A percentile compares a stretch with the other conserved stretches of the same genome.
These are phyloP conservation scores for Triticum dicoccoides DNA, from an alignment of 176 grass and related monocot species.

Conservation along the genomic window DNA sequence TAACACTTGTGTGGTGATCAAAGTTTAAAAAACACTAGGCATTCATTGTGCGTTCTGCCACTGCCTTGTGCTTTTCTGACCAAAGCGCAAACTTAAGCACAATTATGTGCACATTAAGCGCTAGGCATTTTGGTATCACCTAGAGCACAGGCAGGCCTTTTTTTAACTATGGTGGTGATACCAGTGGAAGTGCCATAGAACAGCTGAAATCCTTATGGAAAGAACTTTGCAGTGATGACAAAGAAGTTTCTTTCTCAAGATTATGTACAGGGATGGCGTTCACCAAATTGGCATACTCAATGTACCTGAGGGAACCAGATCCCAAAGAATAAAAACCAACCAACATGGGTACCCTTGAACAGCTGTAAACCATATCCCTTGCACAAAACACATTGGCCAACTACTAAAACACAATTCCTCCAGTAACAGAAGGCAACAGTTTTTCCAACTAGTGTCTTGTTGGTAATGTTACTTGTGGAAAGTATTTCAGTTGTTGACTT, in stretches of 20 bases:
- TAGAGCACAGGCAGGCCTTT: too few species aligned
- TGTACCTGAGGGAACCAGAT: background rate
- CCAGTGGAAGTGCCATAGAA: background rate
- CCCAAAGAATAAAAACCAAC: background rate
- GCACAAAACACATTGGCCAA: background rate
- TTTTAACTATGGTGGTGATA: background rate
- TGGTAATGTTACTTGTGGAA: background rate
- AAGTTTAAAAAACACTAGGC: too few species aligned
- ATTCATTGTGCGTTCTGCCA: too few species aligned
- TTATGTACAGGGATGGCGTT: background rate
- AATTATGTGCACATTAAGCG: too few species aligned
- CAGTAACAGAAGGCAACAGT: background rate
- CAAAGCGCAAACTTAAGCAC: too few species aligned
- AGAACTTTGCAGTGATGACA: background rate
- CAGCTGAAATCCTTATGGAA: background rate
- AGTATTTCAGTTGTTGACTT: background rate
- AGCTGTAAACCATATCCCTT: background rate
- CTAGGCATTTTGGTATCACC: too few species aligned
- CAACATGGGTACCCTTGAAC: background rate
- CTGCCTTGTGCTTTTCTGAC: too few species aligned
- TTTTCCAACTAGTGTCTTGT: background rate
- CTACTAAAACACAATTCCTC: background rate
- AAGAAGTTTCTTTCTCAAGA: constrained; percentile 16
- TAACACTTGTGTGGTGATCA: background rate
- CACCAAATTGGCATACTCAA: background rate